Conservation (phyloP, 1,284 basidiomycete species). For the Melampsora allii-populina region DNA sequence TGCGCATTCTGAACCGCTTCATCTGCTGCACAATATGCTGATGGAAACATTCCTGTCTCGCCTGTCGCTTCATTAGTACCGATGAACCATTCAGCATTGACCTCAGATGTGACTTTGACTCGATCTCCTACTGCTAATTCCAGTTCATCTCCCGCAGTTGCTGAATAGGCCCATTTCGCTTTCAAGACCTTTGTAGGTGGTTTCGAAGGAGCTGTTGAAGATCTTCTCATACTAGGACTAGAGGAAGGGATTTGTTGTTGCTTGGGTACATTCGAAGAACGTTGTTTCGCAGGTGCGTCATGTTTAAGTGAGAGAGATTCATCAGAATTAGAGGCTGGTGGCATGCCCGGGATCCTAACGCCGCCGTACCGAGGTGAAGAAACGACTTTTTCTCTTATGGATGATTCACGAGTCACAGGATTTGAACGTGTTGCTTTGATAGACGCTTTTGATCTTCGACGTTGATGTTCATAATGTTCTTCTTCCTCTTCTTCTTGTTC, state of each 20-base stretch:
- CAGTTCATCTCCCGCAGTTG: constrained; percentile 32
- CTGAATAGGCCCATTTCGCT: constrained; percentile 40
- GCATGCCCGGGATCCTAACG: constrained; percentile 39
- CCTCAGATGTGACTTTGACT: constrained; percentile 29
- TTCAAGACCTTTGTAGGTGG: constrained; percentile 8
- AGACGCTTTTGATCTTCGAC: constrained; percentile 12
- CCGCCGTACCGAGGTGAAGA: constrained; percentile 18
- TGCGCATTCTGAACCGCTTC: background rate
- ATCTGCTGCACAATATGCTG: constrained; percentile 32
- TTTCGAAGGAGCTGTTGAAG: background rate
- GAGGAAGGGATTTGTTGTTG: constrained; percentile 4
- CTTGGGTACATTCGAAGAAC: background rate
- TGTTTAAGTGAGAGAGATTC: constrained; percentile 29
- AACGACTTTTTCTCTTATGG: background rate
- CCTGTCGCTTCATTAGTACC: constrained; percentile 29
- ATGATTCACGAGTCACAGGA: constrained; percentile 7
- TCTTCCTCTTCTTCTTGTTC: constrained; percentile 8
- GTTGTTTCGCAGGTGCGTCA: background rate
- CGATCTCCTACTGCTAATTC: constrained; percentile 28
- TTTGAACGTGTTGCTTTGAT: constrained; percentile 1
- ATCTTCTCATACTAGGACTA: constrained; percentile 11
- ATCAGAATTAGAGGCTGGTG: constrained; percentile 9
- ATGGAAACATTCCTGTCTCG: constrained; percentile 40
- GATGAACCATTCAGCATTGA: constrained; percentile 39
- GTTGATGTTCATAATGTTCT: constrained; percentile 19